Evolutionary conservation across 2,329 filamentous ascomycete species (phyloP).

Genomic region (Fusarium sambucinum): DNA sequence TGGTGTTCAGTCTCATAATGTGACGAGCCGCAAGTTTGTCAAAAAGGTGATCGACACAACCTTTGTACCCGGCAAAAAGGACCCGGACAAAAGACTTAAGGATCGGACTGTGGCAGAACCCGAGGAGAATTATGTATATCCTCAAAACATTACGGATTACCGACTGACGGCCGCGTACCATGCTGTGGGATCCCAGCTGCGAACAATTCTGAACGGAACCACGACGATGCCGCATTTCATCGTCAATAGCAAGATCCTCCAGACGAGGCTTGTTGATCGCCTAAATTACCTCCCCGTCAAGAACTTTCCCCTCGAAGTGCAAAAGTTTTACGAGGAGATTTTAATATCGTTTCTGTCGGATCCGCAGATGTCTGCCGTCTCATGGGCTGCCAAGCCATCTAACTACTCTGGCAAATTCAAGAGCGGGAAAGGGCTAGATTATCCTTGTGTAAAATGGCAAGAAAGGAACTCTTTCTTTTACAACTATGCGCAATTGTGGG

Average conservation of each 20-base stretch:
- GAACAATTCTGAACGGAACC: slow-evolving; percentile 42
- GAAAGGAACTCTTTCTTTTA: slow-evolving; percentile 41
- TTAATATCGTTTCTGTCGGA: slow-evolving; percentile 44
- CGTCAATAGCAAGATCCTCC: slow-evolving; percentile 34
- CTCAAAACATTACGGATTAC: slow-evolving; percentile 35
- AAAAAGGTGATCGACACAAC: slow-evolving; percentile 40
- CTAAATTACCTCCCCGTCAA: slow-evolving; percentile 41
- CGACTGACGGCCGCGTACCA: slow-evolving; percentile 42
- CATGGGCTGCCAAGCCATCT: slow-evolving; percentile 41
- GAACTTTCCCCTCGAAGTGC: slow-evolving; percentile 36
- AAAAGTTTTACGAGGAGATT: slow-evolving; percentile 47
- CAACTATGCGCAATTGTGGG: slow-evolving; percentile 38
- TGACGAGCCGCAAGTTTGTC: slow-evolving; percentile 33
- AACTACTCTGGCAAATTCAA: slow-evolving; percentile 20
- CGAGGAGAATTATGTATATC: slow-evolving; percentile 37
- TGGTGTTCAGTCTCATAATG: slow-evolving; percentile 33
- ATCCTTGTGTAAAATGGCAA: slow-evolving; percentile 38
- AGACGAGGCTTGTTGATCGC: slow-evolving; percentile 40
- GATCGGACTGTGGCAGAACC: slow-evolving; percentile 40
- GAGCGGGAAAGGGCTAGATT: slow-evolving; percentile 25
- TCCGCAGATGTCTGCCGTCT: slow-evolving; percentile 44
- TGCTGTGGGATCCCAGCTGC: slow-evolving; percentile 37
- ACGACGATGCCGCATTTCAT: slow-evolving; percentile 40
- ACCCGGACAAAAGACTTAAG: slow-evolving; percentile 32
- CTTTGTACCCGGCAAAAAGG: slow-evolving; percentile 23